A percentile compares a stretch with the other conserved stretches of the same genome.
Conservation (phyloP, 768 basidiomycete genomes). For the Neoboletus magnificus region DNA sequence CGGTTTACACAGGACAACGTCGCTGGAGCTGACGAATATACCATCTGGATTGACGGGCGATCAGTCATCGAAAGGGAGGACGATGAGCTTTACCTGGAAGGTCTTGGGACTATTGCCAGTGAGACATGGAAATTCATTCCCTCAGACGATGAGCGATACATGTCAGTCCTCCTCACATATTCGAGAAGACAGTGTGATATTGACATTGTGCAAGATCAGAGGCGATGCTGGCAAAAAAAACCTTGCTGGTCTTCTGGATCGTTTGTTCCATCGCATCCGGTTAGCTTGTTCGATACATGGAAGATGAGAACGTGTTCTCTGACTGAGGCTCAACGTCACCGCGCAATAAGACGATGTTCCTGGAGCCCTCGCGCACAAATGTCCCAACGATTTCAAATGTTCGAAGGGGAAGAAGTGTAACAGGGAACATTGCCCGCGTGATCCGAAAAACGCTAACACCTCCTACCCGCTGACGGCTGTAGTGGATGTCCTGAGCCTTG, state of each 20-base stretch:
- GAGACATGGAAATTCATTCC: neutral
- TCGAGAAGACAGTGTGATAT: neutral
- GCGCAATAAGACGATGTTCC: neutral
- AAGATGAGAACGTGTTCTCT: neutral
- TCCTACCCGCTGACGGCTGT: neutral
- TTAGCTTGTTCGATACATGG: neutral
- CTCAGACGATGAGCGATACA: neutral
- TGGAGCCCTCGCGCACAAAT: too few relatives aligned
- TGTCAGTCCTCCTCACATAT: neutral
- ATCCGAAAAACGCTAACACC: neutral
- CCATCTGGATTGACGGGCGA: neutral
- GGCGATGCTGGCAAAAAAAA: neutral
- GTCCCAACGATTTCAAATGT: too few relatives aligned
- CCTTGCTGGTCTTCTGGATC: neutral
- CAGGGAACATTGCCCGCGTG: too few relatives aligned
- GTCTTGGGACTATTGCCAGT: fast-evolving
- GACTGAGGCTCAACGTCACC: neutral
- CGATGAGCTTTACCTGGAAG: neutral
- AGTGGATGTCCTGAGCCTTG: conserved; percentile 9
- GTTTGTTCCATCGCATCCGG: neutral
- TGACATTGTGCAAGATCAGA: neutral
- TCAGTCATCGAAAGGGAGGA: neutral
- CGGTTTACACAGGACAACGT: neutral
- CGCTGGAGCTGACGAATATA: neutral
- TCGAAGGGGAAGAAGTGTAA: neutral